Evolutionary conservation across 108 stramenopile species (phyloP).

Genomic region (Aureococcus anophagefferens): DNA sequence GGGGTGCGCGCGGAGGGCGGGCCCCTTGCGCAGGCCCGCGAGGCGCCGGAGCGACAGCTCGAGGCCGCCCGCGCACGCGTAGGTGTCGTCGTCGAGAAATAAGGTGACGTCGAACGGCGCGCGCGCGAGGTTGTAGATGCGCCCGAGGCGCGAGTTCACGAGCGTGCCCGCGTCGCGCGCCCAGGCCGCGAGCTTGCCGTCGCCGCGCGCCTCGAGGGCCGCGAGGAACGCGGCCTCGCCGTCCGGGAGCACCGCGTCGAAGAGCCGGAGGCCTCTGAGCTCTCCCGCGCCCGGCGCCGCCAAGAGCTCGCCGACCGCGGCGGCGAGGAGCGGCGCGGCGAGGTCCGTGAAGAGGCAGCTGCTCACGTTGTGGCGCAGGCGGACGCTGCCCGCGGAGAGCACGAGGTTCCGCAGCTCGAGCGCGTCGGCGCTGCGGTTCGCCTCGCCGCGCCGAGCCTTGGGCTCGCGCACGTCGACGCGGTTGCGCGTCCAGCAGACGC

Average conservation of each 20-base stretch:
- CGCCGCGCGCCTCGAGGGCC: too few relatives aligned
- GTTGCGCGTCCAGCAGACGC: background rate
- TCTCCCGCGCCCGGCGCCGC: too few relatives aligned
- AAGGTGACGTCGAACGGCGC: background rate
- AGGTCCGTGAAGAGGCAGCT: background rate
- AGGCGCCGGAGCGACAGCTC: background rate
- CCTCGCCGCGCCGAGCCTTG: too few relatives aligned
- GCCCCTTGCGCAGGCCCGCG: too few relatives aligned
- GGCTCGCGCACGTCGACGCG: background rate
- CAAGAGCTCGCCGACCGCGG: background rate
- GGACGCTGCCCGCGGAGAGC: too few relatives aligned
- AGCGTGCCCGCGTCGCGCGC: too few relatives aligned
- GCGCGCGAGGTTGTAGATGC: background rate
- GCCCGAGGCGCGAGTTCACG: background rate
- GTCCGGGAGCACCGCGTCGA: background rate
- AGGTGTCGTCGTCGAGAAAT: background rate
- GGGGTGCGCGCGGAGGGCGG: background rate
- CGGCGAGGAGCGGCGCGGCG: background rate
- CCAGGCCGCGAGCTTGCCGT: too few relatives aligned
- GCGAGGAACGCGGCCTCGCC: too few relatives aligned
- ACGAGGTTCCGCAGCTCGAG: too few relatives aligned
- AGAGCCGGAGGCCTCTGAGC: background rate
- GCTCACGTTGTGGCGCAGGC: background rate
- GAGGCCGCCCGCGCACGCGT: background rate
- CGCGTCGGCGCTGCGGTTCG: too few relatives aligned